Conservation (phyloP, 2,329 filamentous ascomycete genomes). For the Aspergillus caelatus region DNA sequence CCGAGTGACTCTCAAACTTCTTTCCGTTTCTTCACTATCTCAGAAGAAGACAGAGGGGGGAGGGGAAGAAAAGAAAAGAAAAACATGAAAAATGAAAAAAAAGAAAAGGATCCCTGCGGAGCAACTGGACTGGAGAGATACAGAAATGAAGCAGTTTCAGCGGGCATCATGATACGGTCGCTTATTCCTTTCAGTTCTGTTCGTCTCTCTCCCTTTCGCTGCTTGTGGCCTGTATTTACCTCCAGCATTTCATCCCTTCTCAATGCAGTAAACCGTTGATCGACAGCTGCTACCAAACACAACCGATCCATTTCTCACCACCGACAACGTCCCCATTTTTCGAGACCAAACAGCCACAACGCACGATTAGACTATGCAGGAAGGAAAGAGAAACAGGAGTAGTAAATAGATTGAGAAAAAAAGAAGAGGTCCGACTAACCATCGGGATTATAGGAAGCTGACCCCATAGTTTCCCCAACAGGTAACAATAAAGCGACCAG, state of each 20-base stretch:
- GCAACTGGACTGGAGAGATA: not conserved
- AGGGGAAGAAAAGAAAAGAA: too few relatives aligned
- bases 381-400: slow-evolving; percentile 1
- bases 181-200: not conserved
- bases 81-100: not conserved
- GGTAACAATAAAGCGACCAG: slow-evolving; percentile 23
- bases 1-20: slow-evolving; percentile 8
- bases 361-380: not conserved
- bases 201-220: slow-evolving; percentile 2
- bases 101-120: too few relatives aligned
- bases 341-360: not conserved
- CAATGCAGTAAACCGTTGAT: not conserved
- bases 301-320: not conserved
- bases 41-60: not conserved
- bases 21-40: slow-evolving; percentile 4
- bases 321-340: slow-evolving; percentile 1
- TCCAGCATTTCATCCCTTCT: not conserved
- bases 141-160: not conserved
- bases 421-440: slow-evolving; percentile 36
- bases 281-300: not conserved
- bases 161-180: not conserved
- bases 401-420: slow-evolving; percentile 16
- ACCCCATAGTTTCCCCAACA: slow-evolving; percentile 35
- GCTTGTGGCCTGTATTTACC: not conserved
- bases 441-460: slow-evolving; percentile 39